Evolutionary conservation across 345 rosid species (phyloP).

Genomic region (Arabidopsis suecica): DNA sequence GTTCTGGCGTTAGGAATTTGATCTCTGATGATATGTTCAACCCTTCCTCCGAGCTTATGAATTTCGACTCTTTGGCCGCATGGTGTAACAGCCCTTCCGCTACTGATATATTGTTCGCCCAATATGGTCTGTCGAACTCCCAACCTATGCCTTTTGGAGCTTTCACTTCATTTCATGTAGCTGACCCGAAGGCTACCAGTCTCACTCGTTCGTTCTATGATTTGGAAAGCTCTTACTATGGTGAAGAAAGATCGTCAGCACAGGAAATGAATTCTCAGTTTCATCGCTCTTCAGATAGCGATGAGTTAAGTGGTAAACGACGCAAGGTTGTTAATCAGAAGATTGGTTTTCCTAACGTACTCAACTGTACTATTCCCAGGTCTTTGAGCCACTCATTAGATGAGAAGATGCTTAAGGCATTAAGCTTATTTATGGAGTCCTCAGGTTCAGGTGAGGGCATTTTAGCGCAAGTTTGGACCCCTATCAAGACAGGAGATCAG

Average conservation of each 20-base stretch:
- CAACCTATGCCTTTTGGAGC: constrained; percentile 55
- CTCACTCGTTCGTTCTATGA: constrained; percentile 39
- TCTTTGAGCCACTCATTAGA: constrained; percentile 60
- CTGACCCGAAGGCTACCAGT: constrained; percentile 44
- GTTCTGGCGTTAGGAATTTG: constrained; percentile 56
- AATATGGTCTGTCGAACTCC: constrained; percentile 51
- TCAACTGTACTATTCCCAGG: constrained; percentile 45
- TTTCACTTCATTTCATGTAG: constrained; percentile 43
- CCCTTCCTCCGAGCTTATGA: constrained; percentile 63
- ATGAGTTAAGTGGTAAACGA: constrained; percentile 39
- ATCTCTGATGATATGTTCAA: constrained; percentile 55
- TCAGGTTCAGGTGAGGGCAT: constrained; percentile 79
- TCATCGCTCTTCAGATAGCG: constrained; percentile 35
- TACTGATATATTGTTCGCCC: constrained; percentile 53
- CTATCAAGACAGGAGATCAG: constrained; percentile 67
- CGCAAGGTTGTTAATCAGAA: constrained; percentile 41
- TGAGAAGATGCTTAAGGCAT: constrained; percentile 89
- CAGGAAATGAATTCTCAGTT: constrained; percentile 47
- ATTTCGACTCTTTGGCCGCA: constrained; percentile 65
- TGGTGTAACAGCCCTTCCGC: constrained; percentile 66
- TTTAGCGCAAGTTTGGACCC: constrained; percentile 92
- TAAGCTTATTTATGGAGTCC: constrained; percentile 74
- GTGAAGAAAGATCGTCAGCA: constrained; percentile 54
- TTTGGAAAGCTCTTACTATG: constrained; percentile 49
- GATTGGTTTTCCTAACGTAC: constrained; percentile 37